Conservation (phyloP, 2,329 filamentous ascomycete species). For the Cercospora sp. region DNA sequence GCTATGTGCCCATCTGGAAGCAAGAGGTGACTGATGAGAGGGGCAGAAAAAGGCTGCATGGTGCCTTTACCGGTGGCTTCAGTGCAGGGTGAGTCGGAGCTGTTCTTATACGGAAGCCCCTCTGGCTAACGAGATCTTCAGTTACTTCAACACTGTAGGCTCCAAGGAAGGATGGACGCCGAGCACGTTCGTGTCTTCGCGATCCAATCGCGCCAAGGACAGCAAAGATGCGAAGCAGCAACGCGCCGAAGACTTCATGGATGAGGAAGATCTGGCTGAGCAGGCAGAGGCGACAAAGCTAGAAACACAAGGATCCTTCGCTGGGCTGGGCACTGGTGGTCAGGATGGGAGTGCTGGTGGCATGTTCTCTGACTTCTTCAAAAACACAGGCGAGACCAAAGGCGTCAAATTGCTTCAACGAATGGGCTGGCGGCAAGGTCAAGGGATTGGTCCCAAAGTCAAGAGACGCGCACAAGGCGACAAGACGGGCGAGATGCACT, state of each 20-base stretch:
- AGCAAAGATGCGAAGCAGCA: constrained; percentile 53
- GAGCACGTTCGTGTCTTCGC: constrained; percentile 86
- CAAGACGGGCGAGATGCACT: constrained; percentile 57
- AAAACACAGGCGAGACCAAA: constrained; percentile 75
- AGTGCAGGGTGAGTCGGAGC: constrained; percentile 75
- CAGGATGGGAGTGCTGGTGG: constrained; percentile 53
- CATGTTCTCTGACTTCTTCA: constrained; percentile 71
- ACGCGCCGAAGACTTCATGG: constrained; percentile 91
- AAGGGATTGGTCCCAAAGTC: constrained; percentile 87
- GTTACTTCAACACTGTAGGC: constrained; percentile 96
- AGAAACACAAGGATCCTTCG: constrained; percentile 71
- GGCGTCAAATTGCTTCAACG: constrained; percentile 79
- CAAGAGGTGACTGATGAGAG: constrained; percentile 94
- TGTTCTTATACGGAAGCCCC: not conserved
- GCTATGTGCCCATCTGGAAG: constrained; percentile 95
- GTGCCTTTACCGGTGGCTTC: constrained; percentile 94
- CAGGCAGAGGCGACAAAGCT: constrained; percentile 75
- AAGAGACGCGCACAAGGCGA: constrained; percentile 71
- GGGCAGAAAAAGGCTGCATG: constrained; percentile 86
- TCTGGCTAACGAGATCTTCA: constrained; percentile 41
- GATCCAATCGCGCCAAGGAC: constrained; percentile 71
- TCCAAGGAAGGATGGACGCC: constrained; percentile 98
- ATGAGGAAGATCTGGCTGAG: constrained; percentile 90
- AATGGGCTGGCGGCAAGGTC: constrained; percentile 96
- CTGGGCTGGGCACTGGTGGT: constrained; percentile 70